Conservation (phyloP, 768 basidiomycete species). For the Pisolithus albus region DNA sequence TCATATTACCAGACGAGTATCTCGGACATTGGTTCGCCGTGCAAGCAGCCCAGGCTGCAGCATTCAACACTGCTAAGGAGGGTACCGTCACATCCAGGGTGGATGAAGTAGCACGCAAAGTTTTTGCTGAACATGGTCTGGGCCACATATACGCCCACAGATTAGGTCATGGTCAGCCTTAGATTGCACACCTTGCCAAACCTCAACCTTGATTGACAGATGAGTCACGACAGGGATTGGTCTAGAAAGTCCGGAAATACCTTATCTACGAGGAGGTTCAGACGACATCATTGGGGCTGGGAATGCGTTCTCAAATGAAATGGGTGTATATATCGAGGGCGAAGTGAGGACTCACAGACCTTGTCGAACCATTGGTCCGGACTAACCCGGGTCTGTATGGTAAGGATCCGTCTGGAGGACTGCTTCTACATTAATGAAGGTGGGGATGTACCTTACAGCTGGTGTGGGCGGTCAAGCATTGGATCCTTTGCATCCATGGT, state of each 20-base stretch:
- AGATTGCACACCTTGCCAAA: background rate
- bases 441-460: conserved; percentile 55
- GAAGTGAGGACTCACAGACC: conserved; percentile 34
- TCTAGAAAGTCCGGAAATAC: conserved; percentile 74
- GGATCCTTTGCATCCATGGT: conserved; percentile 30
- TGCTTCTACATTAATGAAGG: conserved; percentile 61
- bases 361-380: background rate
- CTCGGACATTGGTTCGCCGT: conserved; percentile 59
- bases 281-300: conserved; percentile 50
- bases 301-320: conserved; percentile 79
- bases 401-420: conserved; percentile 80
- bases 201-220: conserved; percentile 10
- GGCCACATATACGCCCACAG: conserved; percentile 70
- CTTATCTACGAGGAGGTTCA: conserved; percentile 72
- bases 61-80: conserved; percentile 40
- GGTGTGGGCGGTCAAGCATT: conserved; percentile 55
- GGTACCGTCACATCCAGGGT: conserved; percentile 48
- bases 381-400: conserved; percentile 30
- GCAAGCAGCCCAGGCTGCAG: conserved; percentile 52
- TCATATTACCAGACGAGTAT: conserved; percentile 53
- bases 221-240: conserved; percentile 58
- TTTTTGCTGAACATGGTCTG: conserved; percentile 39
- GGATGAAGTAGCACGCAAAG: conserved; percentile 54
- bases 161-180: conserved; percentile 61
- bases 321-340: conserved; percentile 67